Conservation (phyloP, 2,329 filamentous ascomycete genomes). For the Aspergillus sp. region DNA sequence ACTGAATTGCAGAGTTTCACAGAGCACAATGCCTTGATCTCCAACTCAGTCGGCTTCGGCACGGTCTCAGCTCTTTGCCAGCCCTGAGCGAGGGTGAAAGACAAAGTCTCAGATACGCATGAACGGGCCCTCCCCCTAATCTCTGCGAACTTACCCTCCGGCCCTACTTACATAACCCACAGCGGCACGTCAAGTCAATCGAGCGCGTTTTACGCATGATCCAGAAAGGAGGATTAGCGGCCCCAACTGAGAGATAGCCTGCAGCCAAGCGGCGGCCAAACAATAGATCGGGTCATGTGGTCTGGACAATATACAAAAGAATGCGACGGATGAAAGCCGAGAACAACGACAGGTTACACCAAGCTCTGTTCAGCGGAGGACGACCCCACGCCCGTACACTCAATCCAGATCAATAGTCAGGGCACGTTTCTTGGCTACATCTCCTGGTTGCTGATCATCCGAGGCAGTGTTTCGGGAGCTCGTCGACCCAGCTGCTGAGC, state of each 20-base stretch:
- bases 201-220: neutral
- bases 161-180: conserved; percentile 5
- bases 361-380: conserved; percentile 1
- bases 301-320: neutral
- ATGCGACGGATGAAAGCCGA: conserved; percentile 3
- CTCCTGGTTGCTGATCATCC: conserved; percentile 34
- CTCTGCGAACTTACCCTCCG: neutral
- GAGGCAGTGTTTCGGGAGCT: conserved; percentile 29
- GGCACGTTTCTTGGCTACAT: conserved; percentile 23
- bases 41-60: neutral
- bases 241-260: neutral
- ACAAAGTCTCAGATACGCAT: neutral
- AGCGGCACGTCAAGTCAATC: neutral
- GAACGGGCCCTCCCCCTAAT: neutral
- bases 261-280: conserved; percentile 10
- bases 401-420: conserved; percentile 18
- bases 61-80: neutral
- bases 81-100: neutral
- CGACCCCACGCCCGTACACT: neutral
- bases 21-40: neutral
- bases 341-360: conserved; percentile 6
- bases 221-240: conserved; percentile 1
- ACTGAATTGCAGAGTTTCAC: neutral
- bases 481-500: conserved; percentile 20
- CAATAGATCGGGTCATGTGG: conserved; percentile 13